These are phyloP conservation scores for Penicillium robsamsonii DNA, from an alignment of 495 filamentous ascomycete species.

Conservation along the genomic window DNA sequence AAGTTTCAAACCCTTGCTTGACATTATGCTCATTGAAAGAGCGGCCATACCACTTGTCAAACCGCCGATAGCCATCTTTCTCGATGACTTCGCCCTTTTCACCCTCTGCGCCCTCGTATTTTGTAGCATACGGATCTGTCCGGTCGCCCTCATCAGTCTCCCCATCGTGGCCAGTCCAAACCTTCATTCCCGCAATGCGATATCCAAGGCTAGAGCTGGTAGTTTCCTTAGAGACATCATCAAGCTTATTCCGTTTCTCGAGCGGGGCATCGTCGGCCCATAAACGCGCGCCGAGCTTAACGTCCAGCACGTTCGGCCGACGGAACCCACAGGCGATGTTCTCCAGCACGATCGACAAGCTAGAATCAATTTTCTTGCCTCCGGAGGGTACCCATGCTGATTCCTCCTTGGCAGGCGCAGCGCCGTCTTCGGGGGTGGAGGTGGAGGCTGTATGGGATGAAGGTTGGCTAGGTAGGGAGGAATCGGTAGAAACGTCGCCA, in stretches of 20 bases:
- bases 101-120: constrained; percentile 39
- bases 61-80: constrained; percentile 65
- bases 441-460: constrained; percentile 10
- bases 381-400: constrained; percentile 47
- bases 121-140: constrained; percentile 44
- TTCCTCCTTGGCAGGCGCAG: constrained; percentile 20
- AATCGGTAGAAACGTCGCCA: constrained; percentile 13
- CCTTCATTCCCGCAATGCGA: constrained; percentile 90
- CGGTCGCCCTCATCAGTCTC: constrained; percentile 38
- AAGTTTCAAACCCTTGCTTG: constrained; percentile 69
- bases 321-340: constrained; percentile 81
- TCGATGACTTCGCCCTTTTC: constrained; percentile 38
- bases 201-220: constrained; percentile 81
- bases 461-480: constrained; percentile 4
- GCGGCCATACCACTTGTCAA: constrained; percentile 86
- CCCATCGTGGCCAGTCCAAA: constrained; percentile 67
- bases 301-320: constrained; percentile 88
- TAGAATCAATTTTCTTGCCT: constrained; percentile 64
- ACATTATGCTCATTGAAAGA: constrained; percentile 69
- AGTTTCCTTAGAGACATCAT: constrained; percentile 73
- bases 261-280: constrained; percentile 81
- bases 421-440: constrained; percentile 6
- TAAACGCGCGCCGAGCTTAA: constrained; percentile 82
- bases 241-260: constrained; percentile 75
- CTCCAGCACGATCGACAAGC: constrained; percentile 78